Conservation (phyloP, 2,329 filamentous ascomycete genomes). For the Lecanicillium sp. region DNA sequence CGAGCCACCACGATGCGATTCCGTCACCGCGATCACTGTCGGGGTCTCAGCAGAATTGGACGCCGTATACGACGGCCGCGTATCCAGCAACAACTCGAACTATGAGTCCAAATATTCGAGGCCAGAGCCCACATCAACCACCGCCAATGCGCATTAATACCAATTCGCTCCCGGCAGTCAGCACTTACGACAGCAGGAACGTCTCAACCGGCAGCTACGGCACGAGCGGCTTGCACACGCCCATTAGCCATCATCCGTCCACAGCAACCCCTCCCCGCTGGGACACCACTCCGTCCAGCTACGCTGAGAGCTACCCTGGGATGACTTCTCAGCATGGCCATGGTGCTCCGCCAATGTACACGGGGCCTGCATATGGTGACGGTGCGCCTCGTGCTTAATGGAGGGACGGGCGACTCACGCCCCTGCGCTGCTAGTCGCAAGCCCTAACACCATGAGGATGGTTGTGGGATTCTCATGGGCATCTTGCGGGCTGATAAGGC, state of each 20-base stretch:
- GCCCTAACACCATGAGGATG: neutral
- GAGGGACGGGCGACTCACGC: no score
- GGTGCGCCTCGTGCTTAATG: constrained; percentile 32
- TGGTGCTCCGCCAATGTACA: constrained; percentile 30
- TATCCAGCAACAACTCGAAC: constrained; percentile 30
- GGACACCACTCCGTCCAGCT: constrained; percentile 30
- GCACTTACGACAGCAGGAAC: constrained; percentile 29
- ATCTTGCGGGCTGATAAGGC: no score
- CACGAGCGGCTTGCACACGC: constrained; percentile 29
- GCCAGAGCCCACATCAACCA: constrained; percentile 26
- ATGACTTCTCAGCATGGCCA: constrained; percentile 26
- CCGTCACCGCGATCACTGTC: constrained; percentile 45
- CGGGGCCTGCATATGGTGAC: constrained; percentile 31
- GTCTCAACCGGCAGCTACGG: constrained; percentile 27
- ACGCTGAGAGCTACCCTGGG: constrained; percentile 29
- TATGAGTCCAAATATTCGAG: constrained; percentile 29
- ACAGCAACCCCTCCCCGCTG: constrained; percentile 31
- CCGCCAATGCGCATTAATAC: constrained; percentile 28
- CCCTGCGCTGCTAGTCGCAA: neutral
- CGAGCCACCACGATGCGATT: constrained; percentile 39
- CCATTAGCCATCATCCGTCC: constrained; percentile 28
- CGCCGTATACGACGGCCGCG: constrained; percentile 30
- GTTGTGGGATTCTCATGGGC: no score
- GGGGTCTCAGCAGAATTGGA: constrained; percentile 40
- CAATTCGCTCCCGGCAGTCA: constrained; percentile 28